Base-by-base conservation (phyloP, 2,329 filamentous ascomycete species). In the Pseudophaeomoniella oleicola region DNA sequence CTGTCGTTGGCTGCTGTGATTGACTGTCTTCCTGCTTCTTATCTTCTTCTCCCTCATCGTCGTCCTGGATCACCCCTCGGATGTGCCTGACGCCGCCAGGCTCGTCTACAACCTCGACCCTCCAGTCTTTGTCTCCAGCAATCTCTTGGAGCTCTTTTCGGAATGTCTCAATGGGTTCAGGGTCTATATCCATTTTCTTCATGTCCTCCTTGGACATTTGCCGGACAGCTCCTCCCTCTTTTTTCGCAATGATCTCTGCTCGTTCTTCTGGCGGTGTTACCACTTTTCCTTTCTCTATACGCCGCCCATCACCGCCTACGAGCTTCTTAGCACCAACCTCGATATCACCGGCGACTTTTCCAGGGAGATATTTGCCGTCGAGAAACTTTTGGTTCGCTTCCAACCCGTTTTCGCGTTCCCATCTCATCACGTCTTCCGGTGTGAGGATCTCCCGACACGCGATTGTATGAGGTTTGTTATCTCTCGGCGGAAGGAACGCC, bases 401-500 rank as follows among this genome's bases (percentile, higher is more conserved):
- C 14, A 9, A 39, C 1, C 32, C 39, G 31, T 50, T 48, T 11
- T 41, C 32, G 6, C 42, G 37, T 3, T 50, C 47, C 62, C 67
- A 72, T 49, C 55, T 63, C 33, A 52, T 54, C 43, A 63, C 55
- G 30, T 73, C 69, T 9, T 74, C 60, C 22, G 75, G 68, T 2
- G 62, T 54, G 15, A 87, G 62, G 36, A 94, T 77, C 38, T 78
- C 74, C 16, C 73, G 72, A 54, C 87, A 94, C 42, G 69, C 72
- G 42, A 94, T 86, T 6, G 72, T 61, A 52, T 93, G 81, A 4
- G 84, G 78, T 39, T 74, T 72, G 37, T 81, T 80, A 42, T 84
- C 78, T 47, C 81, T 75, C 0, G 85, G 83, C 0, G 87, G 86
- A 37, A 81, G 64, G 55, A 94, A 94, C 6, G 85, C 85, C 6